Conservation (phyloP, 441 rosid species). For the Gossypium gossypioides region DNA sequence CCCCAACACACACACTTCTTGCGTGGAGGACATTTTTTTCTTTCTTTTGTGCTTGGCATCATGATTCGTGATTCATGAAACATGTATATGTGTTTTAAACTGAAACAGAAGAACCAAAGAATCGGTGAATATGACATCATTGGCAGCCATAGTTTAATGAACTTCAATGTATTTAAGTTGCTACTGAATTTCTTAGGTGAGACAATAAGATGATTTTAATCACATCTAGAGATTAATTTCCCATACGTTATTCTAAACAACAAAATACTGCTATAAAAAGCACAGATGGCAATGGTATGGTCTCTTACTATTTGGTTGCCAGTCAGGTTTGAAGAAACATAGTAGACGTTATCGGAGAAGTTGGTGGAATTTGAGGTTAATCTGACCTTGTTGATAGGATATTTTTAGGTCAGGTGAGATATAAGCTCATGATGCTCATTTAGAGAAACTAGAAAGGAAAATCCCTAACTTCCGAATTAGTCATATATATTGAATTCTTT, state of each 20-base stretch:
- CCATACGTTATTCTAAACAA: not conserved
- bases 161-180: not conserved
- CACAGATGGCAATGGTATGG: not conserved
- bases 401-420: not conserved
- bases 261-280: not conserved
- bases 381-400: not conserved
- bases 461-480: not conserved
- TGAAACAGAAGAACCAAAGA: not conserved
- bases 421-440: not conserved
- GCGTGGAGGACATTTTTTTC: not conserved
- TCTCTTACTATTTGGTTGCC: not conserved
- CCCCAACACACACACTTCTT: not conserved
- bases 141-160: not conserved
- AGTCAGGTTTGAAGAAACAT: not conserved
- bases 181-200: not conserved
- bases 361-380: not conserved
- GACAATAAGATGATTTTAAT: not conserved
- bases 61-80: not conserved
- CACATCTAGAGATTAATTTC: not conserved
- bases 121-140: not conserved
- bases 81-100: slow-evolving; percentile 1
- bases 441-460: not conserved
- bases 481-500: not conserved
- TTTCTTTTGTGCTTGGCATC: not conserved
- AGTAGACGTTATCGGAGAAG: not conserved